Percentiles rank a stretch among this genome's conserved stretches.
These are phyloP conservation scores for Juglanconis oblonga DNA, from an alignment of 2,329 filamentous ascomycete species.

Conservation along the genomic window DNA sequence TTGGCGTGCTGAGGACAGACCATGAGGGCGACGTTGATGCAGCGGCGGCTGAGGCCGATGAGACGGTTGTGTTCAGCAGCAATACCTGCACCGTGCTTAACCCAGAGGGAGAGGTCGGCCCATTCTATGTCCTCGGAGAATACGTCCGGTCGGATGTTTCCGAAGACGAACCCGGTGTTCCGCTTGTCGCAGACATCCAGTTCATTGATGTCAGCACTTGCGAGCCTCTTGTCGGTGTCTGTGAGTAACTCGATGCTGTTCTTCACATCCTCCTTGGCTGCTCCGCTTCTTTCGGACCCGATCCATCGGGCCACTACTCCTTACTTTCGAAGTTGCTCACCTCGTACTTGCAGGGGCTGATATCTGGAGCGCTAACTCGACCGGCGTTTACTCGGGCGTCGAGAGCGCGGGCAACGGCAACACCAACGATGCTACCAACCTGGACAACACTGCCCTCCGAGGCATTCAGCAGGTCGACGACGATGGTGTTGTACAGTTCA, in stretches of 20 bases:
- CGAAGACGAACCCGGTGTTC: conserved; percentile 38
- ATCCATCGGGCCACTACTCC: too few species aligned
- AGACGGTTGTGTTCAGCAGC: conserved; percentile 1
- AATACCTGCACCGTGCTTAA: conserved; percentile 20
- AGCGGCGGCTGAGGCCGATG: neutral
- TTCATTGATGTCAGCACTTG: conserved; percentile 46
- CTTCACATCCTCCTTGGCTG: too few species aligned
- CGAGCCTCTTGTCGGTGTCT: conserved; percentile 34
- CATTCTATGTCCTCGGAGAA: conserved; percentile 32
- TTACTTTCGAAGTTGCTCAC: too few species aligned
- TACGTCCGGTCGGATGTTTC: conserved; percentile 37
- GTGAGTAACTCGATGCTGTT: too few species aligned
- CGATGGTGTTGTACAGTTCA: conserved; percentile 47
- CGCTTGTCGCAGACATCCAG: conserved; percentile 40
- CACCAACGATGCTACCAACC: conserved; percentile 15
- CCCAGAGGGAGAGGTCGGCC: conserved; percentile 31
- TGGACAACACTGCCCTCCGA: conserved; percentile 43
- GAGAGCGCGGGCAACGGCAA: conserved; percentile 27
- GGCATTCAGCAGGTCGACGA: conserved; percentile 44
- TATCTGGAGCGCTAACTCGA: conserved; percentile 47
- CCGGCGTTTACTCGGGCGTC: conserved; percentile 40
- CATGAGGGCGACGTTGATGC: neutral
- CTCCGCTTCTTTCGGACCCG: neutral
- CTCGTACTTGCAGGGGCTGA: conserved; percentile 26
- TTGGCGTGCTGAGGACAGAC: neutral